phyloP scores from a whole-genome alignment of 2,329 filamentous ascomycete species.

The Curvularia sp. region DNA sequence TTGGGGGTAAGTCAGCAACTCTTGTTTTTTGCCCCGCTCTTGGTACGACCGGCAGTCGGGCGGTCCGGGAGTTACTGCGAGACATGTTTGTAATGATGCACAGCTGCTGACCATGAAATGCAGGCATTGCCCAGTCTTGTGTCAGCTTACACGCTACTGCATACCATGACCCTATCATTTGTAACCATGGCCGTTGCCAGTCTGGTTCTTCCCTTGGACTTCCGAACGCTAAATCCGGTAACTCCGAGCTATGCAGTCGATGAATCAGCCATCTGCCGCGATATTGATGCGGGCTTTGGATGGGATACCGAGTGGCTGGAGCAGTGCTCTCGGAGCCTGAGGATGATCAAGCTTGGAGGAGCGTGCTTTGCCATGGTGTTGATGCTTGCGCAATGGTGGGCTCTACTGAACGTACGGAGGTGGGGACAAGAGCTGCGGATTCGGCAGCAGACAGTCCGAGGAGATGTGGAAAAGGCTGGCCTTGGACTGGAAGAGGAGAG shows the following conservation, averaged over 20 bases:
- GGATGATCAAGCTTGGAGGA: slow-evolving; percentile 30
- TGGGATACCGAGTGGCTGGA: slow-evolving; percentile 40
- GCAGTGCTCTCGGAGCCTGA: slow-evolving; percentile 38
- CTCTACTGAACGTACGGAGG: slow-evolving; percentile 35
- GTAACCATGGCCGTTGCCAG: slow-evolving; percentile 37
- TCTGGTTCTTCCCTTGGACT: slow-evolving; percentile 32
- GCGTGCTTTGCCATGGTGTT: slow-evolving; percentile 33
- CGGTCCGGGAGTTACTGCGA: not conserved
- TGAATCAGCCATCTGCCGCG: slow-evolving; percentile 32
- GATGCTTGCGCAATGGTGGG: slow-evolving; percentile 48
- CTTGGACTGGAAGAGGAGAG: slow-evolving; percentile 6
- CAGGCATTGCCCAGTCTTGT: slow-evolving; percentile 36
- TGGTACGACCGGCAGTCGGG: not conserved
- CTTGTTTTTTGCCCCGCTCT: slow-evolving; percentile 3
- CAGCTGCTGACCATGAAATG: slow-evolving; percentile 21
- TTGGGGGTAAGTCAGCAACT: slow-evolving; percentile 47
- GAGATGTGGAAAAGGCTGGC: slow-evolving; percentile 27
- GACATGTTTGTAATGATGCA: not conserved
- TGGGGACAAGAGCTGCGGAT: slow-evolving; percentile 33
- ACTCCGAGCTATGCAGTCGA: slow-evolving; percentile 33
- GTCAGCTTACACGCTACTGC: slow-evolving; percentile 36
- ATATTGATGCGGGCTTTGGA: slow-evolving; percentile 37
- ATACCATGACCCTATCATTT: slow-evolving; percentile 37
- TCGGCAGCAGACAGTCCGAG: slow-evolving; percentile 2
- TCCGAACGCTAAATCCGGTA: slow-evolving; percentile 29